Evolutionary conservation across 2,329 filamentous ascomycete genomes (phyloP), one percentile per base, ranked within the genome.

Genomic region (Scedosporium dehoogii): DNA sequence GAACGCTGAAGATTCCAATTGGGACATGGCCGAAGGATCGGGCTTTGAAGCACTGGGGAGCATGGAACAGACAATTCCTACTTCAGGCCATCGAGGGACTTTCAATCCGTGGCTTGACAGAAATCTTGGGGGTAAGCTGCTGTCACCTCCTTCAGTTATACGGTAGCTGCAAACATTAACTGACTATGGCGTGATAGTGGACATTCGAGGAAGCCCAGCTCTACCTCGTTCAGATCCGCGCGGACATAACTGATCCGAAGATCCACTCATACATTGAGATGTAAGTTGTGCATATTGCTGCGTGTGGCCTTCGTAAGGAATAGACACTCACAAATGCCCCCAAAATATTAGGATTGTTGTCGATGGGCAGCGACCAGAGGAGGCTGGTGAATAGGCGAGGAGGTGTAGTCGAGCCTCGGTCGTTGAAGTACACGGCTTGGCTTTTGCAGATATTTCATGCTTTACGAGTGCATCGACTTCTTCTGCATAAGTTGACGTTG

Each of bases 11-110:
- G 53, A 46, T 65, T 4, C 61, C 65, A 4, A 65, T 65, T 12
- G 69, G 69, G 9, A 64, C 65, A 1, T 71, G 73, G 73, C 66
- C 73, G 0, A 69, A 67, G 60, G 72, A 74, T 38, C 66, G 66
- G 27, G 63, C 48, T n/a, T 65, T 71, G 3, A 70, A 70, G 62
- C 62, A 66, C 6, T 70, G 69, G 69, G 69, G 69, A 16, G 59
- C 66, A 2, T 70, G 68, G 69, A 70, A 70, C 5, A 59, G 67
- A 0, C 67, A 69, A 10, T 70, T 69, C 14, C 21, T 70, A 6
- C 60, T 70, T 0, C 67, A 68, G 5, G 68, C 66, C 0, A 62
- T 70, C 0, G 69, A 70, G 3, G 69, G 68, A 0, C 70, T 70
- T 14, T 67, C 65, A 0, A 65, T 70, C 9, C 67, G 69, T 6